Evolutionary conservation across 306 rosid genomes (phyloP).

Genomic region (Fragaria iinumae): DNA sequence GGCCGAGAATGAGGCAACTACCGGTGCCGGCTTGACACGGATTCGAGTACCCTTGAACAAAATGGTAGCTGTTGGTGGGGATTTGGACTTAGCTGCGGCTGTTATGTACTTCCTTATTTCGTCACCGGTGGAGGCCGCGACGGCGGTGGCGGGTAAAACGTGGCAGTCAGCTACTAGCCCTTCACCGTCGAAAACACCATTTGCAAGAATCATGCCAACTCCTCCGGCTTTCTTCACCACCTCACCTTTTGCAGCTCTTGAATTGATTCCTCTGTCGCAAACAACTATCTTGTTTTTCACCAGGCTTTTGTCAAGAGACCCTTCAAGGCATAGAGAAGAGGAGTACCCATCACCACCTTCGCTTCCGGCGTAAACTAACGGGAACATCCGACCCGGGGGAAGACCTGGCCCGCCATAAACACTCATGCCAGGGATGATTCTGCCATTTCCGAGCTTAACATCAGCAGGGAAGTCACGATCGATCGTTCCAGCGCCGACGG

Average conservation of each 20-base stretch:
- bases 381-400: constrained; percentile 62
- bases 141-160: constrained; percentile 75
- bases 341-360: constrained; percentile 79
- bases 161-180: constrained; percentile 92
- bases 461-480: constrained; percentile 84
- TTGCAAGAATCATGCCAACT: constrained; percentile 77
- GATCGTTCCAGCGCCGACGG: constrained; percentile 91
- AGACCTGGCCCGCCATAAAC: constrained; percentile 77
- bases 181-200: constrained; percentile 85
- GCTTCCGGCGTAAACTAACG: constrained; percentile 62
- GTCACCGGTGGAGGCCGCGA: constrained; percentile 69
- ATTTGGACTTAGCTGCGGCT: constrained; percentile 21
- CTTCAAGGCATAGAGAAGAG: constrained; percentile 74
- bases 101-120: constrained; percentile 60
- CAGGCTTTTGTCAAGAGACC: constrained; percentile 56
- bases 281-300: constrained; percentile 74
- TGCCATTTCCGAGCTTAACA: constrained; percentile 78
- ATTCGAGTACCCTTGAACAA: constrained; percentile 71
- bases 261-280: constrained; percentile 84
- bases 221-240: constrained; percentile 86
- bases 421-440: constrained; percentile 51
- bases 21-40: constrained; percentile 80
- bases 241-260: constrained; percentile 81
- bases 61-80: constrained; percentile 53
- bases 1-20: constrained; percentile 86